A percentile compares a stretch with the other conserved stretches of the same genome.
phyloP scores from a whole-genome alignment of 495 filamentous ascomycete species.

The Glutinoglossum americanum region DNA sequence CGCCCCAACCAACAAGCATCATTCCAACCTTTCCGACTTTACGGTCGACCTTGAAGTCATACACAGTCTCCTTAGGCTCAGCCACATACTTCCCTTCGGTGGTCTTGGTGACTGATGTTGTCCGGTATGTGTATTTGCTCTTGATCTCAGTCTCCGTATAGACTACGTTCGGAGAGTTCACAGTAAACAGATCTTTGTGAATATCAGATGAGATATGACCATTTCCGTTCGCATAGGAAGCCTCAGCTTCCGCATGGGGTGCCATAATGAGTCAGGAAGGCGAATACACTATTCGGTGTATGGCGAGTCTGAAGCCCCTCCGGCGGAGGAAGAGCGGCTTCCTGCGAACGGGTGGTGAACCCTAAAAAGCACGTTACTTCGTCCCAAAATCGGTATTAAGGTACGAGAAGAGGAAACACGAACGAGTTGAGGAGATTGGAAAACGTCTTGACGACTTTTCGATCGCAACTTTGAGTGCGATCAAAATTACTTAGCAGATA shows the following conservation, averaged over 20 bases:
- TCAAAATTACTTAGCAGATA: not conserved
- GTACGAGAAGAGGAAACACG: conserved; percentile 14
- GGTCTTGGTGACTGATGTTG: conserved; percentile 53
- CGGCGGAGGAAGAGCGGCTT: conserved; percentile 78
- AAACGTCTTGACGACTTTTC: conserved; percentile 57
- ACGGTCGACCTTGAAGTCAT: conserved; percentile 95
- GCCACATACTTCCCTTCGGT: conserved; percentile 63
- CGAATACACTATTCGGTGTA: conserved; percentile 26
- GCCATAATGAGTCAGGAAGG: conserved; percentile 42
- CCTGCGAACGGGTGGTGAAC: conserved; percentile 94
- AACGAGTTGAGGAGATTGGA: conserved; percentile 81
- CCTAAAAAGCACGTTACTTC: conserved; percentile 21
- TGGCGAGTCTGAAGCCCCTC: conserved; percentile 63
- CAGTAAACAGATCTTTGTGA: conserved; percentile 47
- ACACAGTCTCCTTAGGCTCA: conserved; percentile 68
- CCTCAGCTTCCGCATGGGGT: conserved; percentile 67
- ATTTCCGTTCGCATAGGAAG: conserved; percentile 53
- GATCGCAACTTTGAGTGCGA: not conserved
- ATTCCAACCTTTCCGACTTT: conserved; percentile 82
- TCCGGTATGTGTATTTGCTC: conserved; percentile 92
- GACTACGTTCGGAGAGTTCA: conserved; percentile 77
- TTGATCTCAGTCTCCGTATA: conserved; percentile 79
- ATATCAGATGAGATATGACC: conserved; percentile 20
- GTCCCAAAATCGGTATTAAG: not conserved
- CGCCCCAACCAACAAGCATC: conserved; percentile 97